Evolutionary conservation across 345 rosid species (phyloP).

Genomic region (Salix brachista): DNA sequence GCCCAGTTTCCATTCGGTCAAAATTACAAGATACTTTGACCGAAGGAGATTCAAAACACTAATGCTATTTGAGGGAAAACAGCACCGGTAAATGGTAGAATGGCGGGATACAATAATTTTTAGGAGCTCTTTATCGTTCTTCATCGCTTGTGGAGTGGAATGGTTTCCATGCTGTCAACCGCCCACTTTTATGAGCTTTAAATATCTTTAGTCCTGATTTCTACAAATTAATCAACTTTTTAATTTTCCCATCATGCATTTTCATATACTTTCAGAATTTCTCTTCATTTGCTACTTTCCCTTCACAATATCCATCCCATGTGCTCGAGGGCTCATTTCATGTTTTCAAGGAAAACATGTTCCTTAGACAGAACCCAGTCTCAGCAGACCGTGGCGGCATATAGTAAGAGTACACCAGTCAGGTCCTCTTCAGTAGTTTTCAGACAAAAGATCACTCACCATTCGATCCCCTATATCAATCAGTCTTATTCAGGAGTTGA

Average conservation of each 20-base stretch:
- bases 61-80: not conserved
- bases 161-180: not conserved
- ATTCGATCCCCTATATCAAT: not conserved
- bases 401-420: no score
- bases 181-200: not conserved
- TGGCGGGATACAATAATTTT: not conserved
- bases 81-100: not conserved
- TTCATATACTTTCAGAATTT: not conserved
- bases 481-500: not conserved
- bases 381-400: no score
- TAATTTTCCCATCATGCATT: not conserved
- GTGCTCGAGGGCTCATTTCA: not conserved
- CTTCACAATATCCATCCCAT: not conserved
- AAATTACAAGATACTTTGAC: not conserved
- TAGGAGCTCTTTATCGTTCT: not conserved
- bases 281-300: not conserved
- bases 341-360: not conserved
- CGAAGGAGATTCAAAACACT: not conserved
- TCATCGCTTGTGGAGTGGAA: not conserved
- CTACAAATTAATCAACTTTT: not conserved
- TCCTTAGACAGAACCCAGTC: no score
- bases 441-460: not conserved
- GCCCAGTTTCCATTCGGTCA: not conserved
- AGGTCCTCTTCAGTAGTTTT: not conserved
- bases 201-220: not conserved